Evolutionary conservation across 1,139 yeast genomes (phyloP).

Genomic region (Nakaseomyces kungkrabaensis): DNA sequence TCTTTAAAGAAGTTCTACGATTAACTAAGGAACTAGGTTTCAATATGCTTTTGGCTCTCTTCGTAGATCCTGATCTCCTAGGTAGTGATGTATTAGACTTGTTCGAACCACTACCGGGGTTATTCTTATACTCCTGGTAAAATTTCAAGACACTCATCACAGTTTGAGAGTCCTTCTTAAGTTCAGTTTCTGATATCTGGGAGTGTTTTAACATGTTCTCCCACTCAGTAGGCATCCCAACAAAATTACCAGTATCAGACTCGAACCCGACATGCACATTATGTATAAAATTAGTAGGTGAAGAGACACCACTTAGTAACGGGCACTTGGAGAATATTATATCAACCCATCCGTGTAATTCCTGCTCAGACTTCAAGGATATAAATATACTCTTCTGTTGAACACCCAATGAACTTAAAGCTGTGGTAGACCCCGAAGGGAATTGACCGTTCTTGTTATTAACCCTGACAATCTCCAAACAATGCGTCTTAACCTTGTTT

Average conservation of each 20-base stretch:
- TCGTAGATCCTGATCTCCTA: background rate
- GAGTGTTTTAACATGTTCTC: conserved; percentile 64
- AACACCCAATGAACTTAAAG: conserved; percentile 6
- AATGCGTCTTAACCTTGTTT: conserved; percentile 57
- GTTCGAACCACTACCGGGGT: background rate
- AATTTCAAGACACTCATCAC: conserved; percentile 90
- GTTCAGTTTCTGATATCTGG: conserved; percentile 71
- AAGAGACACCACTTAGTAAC: conserved; percentile 64
- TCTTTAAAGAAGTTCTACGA: background rate
- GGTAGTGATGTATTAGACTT: background rate
- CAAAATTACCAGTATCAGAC: conserved; percentile 64
- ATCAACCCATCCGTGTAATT: conserved; percentile 85
- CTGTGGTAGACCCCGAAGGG: background rate
- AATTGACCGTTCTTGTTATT: conserved; percentile 18
- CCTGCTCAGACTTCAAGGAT: conserved; percentile 69
- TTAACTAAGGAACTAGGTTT: background rate
- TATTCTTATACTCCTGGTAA: conserved; percentile 38
- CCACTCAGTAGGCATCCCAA: conserved; percentile 77
- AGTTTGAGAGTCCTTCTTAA: conserved; percentile 76
- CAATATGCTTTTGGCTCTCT: background rate
- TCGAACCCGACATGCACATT: conserved; percentile 55
- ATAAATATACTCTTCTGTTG: conserved; percentile 52
- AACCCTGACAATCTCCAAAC: conserved; percentile 66
- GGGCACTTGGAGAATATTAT: conserved; percentile 84
- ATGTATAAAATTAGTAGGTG: conserved; percentile 71